Evolutionary conservation across 2,329 filamentous ascomycete species (phyloP), one percentile per base, ranked within the genome.

Genomic region (Xylaria arbuscula): DNA sequence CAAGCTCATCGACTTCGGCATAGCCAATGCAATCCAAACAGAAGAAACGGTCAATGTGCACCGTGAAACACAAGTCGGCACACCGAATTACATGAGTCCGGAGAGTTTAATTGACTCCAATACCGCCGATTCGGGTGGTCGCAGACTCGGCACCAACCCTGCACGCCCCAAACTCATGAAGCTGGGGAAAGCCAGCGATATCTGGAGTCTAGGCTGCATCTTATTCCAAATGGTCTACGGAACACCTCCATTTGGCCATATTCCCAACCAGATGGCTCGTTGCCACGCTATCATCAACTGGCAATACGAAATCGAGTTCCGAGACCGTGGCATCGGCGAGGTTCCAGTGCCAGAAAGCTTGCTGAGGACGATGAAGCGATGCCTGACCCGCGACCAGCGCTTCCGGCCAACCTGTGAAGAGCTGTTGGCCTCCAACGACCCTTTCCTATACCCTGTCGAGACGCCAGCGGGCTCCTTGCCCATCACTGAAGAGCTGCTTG

Each of bases 171-270:
- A 94, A 79, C 86, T 98, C 68, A 96, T 98, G 90, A 97, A 97
- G 79, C 86, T 99, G 7, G 97, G 96, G 68, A 98, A 98, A 77
- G 93, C 96, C 7, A 96, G 92, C 73, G 96, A 99, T 79, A 90
- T 99, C 19, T 99, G 96, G 96, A 95, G 92, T 78, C 82, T 99
- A 15, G 96, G 96, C 19, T 99, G 96, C 78, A 98, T 99, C 69
- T 84, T 99, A 15, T 99, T 97, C 82, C 95, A 98, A 78, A 97
- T 99, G 92, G 93, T 95, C 0, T 99, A 99, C 78, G 96, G 96
- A n/a, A 87, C 91, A n/a, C 92, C 93, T 3, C 96, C 96, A 0
- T 99, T 99, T 77, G 94, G 91, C 15, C 94, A 98, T 78, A 97
- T 99, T 73, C 84, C 89, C 67, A 96, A 95, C 80, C 93, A 91